A percentile compares a stretch with the other conserved stretches of the same genome.
Conservation (phyloP, 2,329 filamentous ascomycete genomes). For the Colletotrichum neosansevieriae region DNA sequence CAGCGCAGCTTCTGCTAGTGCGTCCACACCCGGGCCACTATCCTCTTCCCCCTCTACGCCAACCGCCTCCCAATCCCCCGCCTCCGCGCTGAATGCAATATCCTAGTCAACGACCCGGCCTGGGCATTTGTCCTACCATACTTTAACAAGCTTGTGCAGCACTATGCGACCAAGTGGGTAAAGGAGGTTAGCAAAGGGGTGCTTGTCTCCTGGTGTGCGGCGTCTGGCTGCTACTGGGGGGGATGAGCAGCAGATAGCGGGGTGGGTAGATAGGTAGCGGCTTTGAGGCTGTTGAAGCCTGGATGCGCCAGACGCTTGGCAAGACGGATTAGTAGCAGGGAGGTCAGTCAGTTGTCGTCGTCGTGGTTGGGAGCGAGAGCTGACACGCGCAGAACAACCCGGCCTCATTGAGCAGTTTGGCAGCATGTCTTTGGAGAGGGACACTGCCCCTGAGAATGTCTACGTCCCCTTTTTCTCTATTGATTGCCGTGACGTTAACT, state of each 20-base stretch:
- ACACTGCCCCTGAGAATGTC: too few species aligned
- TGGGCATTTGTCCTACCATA: background rate
- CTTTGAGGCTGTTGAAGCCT: background rate
- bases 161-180: conserved; percentile 2
- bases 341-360: background rate
- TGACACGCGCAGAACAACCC: background rate
- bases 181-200: background rate
- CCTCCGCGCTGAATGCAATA: background rate
- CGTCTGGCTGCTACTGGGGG: background rate
- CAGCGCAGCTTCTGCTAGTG: conserved; percentile 17
- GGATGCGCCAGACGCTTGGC: background rate
- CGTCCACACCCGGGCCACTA: background rate
- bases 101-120: background rate
- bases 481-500: background rate
- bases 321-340: conserved; percentile 3
- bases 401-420: background rate
- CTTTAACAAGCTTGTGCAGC: conserved; percentile 8
- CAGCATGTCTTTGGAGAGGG: background rate
- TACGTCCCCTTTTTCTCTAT: background rate
- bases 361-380: background rate
- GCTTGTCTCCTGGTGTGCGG: background rate
- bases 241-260: background rate
- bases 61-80: conserved; percentile 1
- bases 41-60: background rate
- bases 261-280: background rate